These are phyloP conservation scores for Nitzschia sp. DNA, from an alignment of 108 stramenopile species.

Conservation along the genomic window DNA sequence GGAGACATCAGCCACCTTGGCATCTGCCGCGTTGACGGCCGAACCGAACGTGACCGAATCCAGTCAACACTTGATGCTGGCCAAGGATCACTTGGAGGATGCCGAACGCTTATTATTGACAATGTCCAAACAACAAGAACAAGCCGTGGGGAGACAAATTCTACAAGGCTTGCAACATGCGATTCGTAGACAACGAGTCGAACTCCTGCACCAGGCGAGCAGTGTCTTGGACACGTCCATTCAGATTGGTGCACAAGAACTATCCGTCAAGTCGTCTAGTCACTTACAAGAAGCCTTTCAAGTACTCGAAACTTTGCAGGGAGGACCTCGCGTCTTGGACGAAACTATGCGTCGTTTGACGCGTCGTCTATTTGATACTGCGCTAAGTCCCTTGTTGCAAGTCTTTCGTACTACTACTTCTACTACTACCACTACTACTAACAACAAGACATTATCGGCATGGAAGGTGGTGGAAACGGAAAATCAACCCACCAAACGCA, in stretches of 20 bases:
- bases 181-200: constrained; percentile 47
- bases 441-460: neutral
- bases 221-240: constrained; percentile 35
- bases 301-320: constrained; percentile 35
- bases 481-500: constrained; percentile 17
- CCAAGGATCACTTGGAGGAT: constrained; percentile 21
- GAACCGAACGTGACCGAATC: constrained; percentile 34
- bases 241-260: constrained; percentile 21
- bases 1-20: constrained; percentile 37
- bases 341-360: constrained; percentile 40
- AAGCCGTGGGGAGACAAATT: constrained; percentile 27
- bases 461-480: constrained; percentile 31
- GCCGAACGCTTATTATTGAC: constrained; percentile 22
- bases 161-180: constrained; percentile 28
- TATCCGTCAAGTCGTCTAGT: constrained; percentile 29
- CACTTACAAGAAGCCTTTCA: constrained; percentile 38
- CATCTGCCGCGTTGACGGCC: constrained; percentile 14
- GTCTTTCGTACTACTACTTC: neutral
- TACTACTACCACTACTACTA: neutral
- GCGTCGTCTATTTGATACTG: constrained; percentile 13
- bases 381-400: constrained; percentile 32
- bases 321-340: constrained; percentile 9
- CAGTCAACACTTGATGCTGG: constrained; percentile 27
- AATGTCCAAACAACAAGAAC: constrained; percentile 2
- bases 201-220: constrained; percentile 37